Evolutionary conservation across 805 yeast species (phyloP).

Genomic region (Suhomyces canberraensis): DNA sequence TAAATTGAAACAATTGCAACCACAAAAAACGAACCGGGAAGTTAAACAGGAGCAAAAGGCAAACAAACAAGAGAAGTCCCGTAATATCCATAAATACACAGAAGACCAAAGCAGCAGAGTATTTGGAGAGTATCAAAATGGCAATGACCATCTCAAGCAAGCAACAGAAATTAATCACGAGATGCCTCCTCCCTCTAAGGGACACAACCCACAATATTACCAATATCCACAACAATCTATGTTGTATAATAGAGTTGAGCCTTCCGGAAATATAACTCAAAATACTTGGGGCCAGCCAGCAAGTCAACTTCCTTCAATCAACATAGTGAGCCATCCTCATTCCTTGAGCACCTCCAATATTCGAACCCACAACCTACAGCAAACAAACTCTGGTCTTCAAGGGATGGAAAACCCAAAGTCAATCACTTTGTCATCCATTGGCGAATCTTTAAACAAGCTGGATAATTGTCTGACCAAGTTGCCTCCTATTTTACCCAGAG

Average conservation of each 20-base stretch:
- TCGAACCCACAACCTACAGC: constrained; percentile 4
- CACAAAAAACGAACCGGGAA: not conserved
- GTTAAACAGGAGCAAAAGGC: not conserved
- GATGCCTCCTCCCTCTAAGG: not conserved
- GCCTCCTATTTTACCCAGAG: constrained; percentile 1
- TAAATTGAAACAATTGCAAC: not conserved
- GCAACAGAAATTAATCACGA: constrained; percentile 1
- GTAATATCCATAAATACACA: constrained; percentile 13
- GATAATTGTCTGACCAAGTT: not conserved
- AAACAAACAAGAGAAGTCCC: constrained; percentile 1
- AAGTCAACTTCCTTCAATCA: not conserved
- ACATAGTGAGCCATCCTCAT: not conserved
- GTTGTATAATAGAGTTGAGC: constrained; percentile 4
- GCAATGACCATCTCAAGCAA: not conserved
- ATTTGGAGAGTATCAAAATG: constrained; percentile 12
- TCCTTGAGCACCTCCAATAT: constrained; percentile 7
- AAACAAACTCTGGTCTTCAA: not conserved
- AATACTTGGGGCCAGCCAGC: not conserved
- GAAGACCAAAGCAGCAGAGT: constrained; percentile 19
- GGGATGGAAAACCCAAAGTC: not conserved
- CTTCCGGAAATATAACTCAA: not conserved
- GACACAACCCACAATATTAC: constrained; percentile 14
- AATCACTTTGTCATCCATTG: constrained; percentile 2
- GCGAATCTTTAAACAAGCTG: not conserved
- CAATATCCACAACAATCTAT: constrained; percentile 21